These are phyloP conservation scores for Bipolaris oryzae DNA, from an alignment of 2,329 filamentous ascomycete species.

Conservation along the genomic window DNA sequence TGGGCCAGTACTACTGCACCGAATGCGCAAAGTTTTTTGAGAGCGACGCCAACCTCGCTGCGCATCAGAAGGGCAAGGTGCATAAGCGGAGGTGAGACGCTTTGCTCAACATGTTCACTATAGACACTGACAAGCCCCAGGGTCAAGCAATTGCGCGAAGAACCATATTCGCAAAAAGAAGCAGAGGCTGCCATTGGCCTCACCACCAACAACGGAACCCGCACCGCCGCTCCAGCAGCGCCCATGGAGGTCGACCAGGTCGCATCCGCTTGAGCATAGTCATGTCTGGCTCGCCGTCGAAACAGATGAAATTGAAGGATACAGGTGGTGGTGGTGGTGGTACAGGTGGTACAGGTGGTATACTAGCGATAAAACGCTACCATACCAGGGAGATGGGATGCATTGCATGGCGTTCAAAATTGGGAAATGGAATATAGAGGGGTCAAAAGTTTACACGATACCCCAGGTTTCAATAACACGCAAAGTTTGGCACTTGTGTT, in stretches of 20 bases:
- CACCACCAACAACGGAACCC: constrained; percentile 69
- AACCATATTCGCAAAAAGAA: constrained; percentile 83
- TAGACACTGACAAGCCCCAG: constrained; percentile 55
- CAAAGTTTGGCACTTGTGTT: background rate
- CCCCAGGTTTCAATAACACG: constrained; percentile 25
- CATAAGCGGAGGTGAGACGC: constrained; percentile 80
- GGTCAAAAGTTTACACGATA: constrained; percentile 42
- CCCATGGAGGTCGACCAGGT: constrained; percentile 45
- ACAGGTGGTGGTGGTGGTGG: too few species aligned
- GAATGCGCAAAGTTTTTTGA: constrained; percentile 98
- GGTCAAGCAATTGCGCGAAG: constrained; percentile 79
- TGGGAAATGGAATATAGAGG: constrained; percentile 30
- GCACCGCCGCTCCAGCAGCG: constrained; percentile 34
- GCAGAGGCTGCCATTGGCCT: constrained; percentile 81
- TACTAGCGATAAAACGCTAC: too few species aligned
- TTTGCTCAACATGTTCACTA: background rate
- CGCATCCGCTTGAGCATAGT: constrained; percentile 16
- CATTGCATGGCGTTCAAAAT: constrained; percentile 43
- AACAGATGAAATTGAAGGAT: too few species aligned
- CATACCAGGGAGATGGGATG: constrained; percentile 17
- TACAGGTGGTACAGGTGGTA: too few species aligned
- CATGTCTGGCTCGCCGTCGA: too few species aligned
- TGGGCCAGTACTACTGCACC: constrained; percentile 85
- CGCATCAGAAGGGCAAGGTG: constrained; percentile 84
- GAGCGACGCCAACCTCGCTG: constrained; percentile 73